These are phyloP conservation scores for Fragaria ananassa DNA, from an alignment of 306 rosid genomes.

Conservation along the genomic window DNA sequence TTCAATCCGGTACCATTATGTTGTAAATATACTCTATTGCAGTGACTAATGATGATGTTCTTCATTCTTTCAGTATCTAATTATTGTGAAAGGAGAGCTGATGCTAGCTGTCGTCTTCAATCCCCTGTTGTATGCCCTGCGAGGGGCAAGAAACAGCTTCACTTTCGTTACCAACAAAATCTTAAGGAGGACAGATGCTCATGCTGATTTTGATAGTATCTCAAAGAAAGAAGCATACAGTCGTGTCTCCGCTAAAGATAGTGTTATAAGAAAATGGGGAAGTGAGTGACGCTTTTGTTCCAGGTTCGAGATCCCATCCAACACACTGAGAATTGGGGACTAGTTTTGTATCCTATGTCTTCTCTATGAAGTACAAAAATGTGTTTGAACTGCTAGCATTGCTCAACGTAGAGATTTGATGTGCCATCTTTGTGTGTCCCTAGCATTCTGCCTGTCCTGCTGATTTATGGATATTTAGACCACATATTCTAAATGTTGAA, in stretches of 20 bases:
- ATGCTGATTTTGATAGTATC: conserved; percentile 31
- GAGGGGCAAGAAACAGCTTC: conserved; percentile 78
- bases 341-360: conserved; percentile 10
- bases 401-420: not conserved
- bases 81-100: conserved; percentile 76
- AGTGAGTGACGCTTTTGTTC: conserved; percentile 38
- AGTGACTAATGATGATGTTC: not conserved
- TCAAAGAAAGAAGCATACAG: conserved; percentile 45
- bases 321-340: conserved; percentile 12
- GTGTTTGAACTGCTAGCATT: conserved; percentile 4
- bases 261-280: conserved; percentile 77
- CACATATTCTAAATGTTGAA: not conserved
- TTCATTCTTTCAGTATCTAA: conserved; percentile 58
- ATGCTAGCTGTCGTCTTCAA: conserved; percentile 75
- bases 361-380: not conserved
- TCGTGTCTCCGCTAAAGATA: conserved; percentile 70
- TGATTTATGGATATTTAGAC: not conserved
- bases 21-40: not conserved
- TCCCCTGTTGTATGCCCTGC: conserved; percentile 68
- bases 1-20: conserved; percentile 4
- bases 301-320: conserved; percentile 29
- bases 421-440: not conserved
- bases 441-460: not conserved
- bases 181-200: conserved; percentile 37
- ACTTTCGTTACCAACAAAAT: conserved; percentile 51